Conservation (phyloP, 78 protist genomes). For the Dictyostelium purpureum region DNA sequence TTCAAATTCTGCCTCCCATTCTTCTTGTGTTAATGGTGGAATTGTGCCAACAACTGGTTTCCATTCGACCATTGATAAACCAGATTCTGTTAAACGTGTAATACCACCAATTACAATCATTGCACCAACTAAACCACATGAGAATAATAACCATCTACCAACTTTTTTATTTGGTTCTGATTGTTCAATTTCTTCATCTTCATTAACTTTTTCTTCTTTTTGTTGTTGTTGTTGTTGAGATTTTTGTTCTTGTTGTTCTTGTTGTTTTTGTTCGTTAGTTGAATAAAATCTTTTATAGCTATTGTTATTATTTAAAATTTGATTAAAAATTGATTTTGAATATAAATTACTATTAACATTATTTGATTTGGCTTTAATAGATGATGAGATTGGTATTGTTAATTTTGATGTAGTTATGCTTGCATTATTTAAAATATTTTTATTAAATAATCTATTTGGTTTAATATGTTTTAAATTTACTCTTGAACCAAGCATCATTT, state of each 20-base stretch:
- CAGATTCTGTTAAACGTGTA: conserved; percentile 95
- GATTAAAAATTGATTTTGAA: background rate
- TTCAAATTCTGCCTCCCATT: conserved; percentile 94
- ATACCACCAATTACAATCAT: conserved; percentile 94
- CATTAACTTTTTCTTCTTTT: background rate
- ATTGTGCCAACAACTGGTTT: conserved; percentile 83
- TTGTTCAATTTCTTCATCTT: background rate
- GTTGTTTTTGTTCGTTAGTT: background rate
- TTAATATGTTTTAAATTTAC: too few species aligned
- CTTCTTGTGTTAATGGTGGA: conserved; percentile 82
- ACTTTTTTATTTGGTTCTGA: conserved; percentile 18
- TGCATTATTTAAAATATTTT: too few species aligned
- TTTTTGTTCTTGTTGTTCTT: conserved; percentile 24
- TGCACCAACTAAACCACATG: conserved; percentile 65
- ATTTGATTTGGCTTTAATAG: too few species aligned
- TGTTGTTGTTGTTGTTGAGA: conserved; percentile 1
- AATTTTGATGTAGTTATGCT: background rate
- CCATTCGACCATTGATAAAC: conserved; percentile 94
- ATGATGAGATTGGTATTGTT: background rate
- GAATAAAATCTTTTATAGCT: conserved; percentile 20
- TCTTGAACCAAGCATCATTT: too few species aligned
- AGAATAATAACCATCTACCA: conserved; percentile 68
- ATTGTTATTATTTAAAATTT: background rate
- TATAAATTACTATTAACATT: background rate
- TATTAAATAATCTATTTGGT: too few species aligned